These are phyloP conservation scores for Xylaria digitata DNA, from an alignment of 2,329 filamentous ascomycete species.

Conservation along the genomic window DNA sequence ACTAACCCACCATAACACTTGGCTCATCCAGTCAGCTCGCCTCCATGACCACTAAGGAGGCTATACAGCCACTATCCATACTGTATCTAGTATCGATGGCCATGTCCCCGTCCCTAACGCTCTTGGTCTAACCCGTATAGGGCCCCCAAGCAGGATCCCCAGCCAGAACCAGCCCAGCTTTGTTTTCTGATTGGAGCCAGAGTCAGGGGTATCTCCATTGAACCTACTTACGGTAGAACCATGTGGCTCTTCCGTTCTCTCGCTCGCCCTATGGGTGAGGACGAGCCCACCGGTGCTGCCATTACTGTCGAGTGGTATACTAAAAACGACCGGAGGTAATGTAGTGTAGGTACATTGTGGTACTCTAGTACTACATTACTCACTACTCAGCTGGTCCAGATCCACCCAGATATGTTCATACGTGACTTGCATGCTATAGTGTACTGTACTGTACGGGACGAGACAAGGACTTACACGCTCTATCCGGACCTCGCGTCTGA, in stretches of 20 bases:
- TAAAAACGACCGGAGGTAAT: background rate
- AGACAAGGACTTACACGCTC: slow-evolving; percentile 17
- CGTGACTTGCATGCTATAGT: slow-evolving; percentile 35
- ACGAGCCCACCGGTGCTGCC: background rate
- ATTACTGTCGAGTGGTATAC: background rate
- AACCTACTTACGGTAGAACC: slow-evolving; percentile 14
- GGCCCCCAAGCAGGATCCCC: slow-evolving; percentile 16
- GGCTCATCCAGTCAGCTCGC: slow-evolving; percentile 36
- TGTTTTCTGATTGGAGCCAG: slow-evolving; percentile 29
- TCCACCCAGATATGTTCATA: slow-evolving; percentile 32
- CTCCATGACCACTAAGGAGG: slow-evolving; percentile 25
- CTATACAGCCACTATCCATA: slow-evolving; percentile 27
- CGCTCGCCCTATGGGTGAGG: slow-evolving; percentile 2
- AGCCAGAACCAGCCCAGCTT: background rate
- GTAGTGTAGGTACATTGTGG: background rate
- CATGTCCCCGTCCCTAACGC: slow-evolving; percentile 29
- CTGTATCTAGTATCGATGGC: slow-evolving; percentile 27
- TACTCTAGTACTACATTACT: background rate
- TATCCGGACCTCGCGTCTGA: slow-evolving; percentile 27
- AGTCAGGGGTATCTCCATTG: slow-evolving; percentile 30
- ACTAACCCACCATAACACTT: slow-evolving; percentile 27
- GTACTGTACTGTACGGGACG: slow-evolving; percentile 22
- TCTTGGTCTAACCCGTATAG: slow-evolving; percentile 23
- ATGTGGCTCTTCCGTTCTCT: slow-evolving; percentile 28
- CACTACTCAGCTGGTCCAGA: slow-evolving; percentile 35